A percentile compares a stretch with the other conserved stretches of the same genome.
These are phyloP conservation scores for Trichoderma gracile DNA, from an alignment of 2,329 filamentous ascomycete genomes.

Conservation along the genomic window DNA sequence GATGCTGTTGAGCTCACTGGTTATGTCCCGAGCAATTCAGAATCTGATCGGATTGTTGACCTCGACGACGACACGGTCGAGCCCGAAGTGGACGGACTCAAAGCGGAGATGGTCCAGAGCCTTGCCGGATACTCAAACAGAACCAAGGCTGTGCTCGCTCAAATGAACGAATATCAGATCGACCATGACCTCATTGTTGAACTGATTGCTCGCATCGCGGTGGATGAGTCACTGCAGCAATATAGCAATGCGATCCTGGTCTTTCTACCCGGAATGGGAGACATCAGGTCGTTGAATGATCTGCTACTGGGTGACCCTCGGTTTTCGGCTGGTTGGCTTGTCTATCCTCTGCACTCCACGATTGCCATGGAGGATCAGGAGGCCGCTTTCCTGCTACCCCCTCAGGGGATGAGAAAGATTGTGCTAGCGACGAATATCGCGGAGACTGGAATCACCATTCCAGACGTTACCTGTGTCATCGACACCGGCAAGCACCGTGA, in stretches of 20 bases:
- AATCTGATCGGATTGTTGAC: constrained; percentile 57
- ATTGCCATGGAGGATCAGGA: constrained; percentile 97
- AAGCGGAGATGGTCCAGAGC: constrained; percentile 61
- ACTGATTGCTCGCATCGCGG: constrained; percentile 74
- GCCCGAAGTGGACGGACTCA: constrained; percentile 53
- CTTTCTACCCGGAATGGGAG: constrained; percentile 91
- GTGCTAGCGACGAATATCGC: constrained; percentile 97
- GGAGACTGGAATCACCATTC: constrained; percentile 97
- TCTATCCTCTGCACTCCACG: constrained; percentile 89
- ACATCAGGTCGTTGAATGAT: constrained; percentile 87
- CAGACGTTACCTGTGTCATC: constrained; percentile 94
- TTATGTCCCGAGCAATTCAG: constrained; percentile 56
- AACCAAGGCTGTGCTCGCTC: constrained; percentile 72
- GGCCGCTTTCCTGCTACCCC: constrained; percentile 83
- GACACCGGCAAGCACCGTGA: constrained; percentile 97
- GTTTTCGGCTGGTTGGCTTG: constrained; percentile 76
- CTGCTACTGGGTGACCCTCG: constrained; percentile 73
- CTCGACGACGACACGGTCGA: constrained; percentile 62
- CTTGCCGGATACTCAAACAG: constrained; percentile 72
- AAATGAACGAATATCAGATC: constrained; percentile 87
- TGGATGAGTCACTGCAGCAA: constrained; percentile 60
- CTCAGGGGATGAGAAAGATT: constrained; percentile 81
- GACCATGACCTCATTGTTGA: constrained; percentile 84
- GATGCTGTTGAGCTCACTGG: constrained; percentile 88
- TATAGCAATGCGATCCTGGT: constrained; percentile 93